Evolutionary conservation across 2,329 filamentous ascomycete species (phyloP).

Genomic region (Fusarium sp.): DNA sequence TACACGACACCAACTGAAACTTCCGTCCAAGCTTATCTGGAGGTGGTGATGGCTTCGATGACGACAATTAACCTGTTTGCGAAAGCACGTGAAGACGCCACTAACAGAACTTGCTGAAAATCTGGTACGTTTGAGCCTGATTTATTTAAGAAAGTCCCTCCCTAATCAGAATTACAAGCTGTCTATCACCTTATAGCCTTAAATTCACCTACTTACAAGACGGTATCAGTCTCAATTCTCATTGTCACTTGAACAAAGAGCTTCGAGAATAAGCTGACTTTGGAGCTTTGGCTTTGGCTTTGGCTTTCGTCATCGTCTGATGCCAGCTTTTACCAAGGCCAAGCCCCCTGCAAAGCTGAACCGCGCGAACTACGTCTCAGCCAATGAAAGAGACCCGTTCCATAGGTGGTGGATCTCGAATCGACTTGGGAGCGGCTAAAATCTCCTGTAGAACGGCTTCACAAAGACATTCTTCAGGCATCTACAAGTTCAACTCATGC

Average conservation of each 20-base stretch:
- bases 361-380: not conserved
- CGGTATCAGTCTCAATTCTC: not conserved
- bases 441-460: not conserved
- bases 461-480: too few relatives aligned
- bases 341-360: constrained; percentile 38
- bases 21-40: not conserved
- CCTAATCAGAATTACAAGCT: not conserved
- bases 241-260: constrained; percentile 4
- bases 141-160: not conserved
- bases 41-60: constrained; percentile 44
- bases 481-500: too few relatives aligned
- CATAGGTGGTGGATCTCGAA: not conserved
- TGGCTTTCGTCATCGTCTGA: constrained; percentile 29
- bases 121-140: too few relatives aligned
- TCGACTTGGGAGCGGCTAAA: not conserved
- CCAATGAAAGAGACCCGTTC: constrained; percentile 12
- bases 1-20: constrained; percentile 26
- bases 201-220: not conserved
- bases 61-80: constrained; percentile 29
- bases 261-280: constrained; percentile 5
- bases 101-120: not conserved
- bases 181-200: not conserved
- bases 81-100: constrained; percentile 23
- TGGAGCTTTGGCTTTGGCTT: constrained; percentile 24
- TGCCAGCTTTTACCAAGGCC: constrained; percentile 14